phyloP scores from a whole-genome alignment of 192 early-diverging fungal species.

The Coemansia sp. region DNA sequence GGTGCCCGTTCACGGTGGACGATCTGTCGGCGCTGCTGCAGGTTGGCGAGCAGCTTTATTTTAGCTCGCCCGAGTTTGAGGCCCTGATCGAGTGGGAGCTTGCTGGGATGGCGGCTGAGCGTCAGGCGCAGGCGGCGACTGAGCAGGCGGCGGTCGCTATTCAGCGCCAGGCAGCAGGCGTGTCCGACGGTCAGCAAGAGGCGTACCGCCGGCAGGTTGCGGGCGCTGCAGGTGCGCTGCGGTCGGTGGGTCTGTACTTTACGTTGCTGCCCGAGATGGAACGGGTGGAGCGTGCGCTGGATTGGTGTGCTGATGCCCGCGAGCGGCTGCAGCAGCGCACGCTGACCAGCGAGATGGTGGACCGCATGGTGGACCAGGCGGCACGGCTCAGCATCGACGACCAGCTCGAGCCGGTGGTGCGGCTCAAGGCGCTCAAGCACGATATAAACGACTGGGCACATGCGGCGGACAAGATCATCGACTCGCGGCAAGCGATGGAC shows the following conservation, averaged over 20 bases:
- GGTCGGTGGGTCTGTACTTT: conserved; percentile 12
- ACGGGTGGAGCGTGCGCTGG: conserved; percentile 1
- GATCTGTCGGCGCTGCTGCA: conserved; percentile 32
- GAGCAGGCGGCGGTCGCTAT: background rate
- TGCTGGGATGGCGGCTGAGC: conserved; percentile 17
- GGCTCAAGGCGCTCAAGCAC: conserved; percentile 4
- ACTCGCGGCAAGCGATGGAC: conserved; percentile 11
- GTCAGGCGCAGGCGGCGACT: background rate
- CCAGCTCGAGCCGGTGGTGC: conserved; percentile 3
- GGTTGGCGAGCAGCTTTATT: conserved; percentile 43
- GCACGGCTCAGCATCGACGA: conserved; percentile 5
- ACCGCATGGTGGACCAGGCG: conserved; percentile 18
- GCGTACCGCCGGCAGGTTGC: conserved; percentile 4
- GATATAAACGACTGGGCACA: conserved; percentile 18
- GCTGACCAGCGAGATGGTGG: conserved; percentile 8
- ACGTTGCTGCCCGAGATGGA: conserved; percentile 3
- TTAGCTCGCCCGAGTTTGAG: conserved; percentile 46
- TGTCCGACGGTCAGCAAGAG: conserved; percentile 3
- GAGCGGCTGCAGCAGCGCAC: conserved; percentile 9
- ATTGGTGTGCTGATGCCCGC: conserved; percentile 18
- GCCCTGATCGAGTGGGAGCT: conserved; percentile 39
- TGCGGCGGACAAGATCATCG: conserved; percentile 16
- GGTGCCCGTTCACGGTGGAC: conserved; percentile 11
- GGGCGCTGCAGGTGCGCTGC: background rate
- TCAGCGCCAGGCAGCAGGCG: conserved; percentile 10